phyloP scores from a whole-genome alignment of 108 stramenopile species.

The Schizochytrium sp. region DNA sequence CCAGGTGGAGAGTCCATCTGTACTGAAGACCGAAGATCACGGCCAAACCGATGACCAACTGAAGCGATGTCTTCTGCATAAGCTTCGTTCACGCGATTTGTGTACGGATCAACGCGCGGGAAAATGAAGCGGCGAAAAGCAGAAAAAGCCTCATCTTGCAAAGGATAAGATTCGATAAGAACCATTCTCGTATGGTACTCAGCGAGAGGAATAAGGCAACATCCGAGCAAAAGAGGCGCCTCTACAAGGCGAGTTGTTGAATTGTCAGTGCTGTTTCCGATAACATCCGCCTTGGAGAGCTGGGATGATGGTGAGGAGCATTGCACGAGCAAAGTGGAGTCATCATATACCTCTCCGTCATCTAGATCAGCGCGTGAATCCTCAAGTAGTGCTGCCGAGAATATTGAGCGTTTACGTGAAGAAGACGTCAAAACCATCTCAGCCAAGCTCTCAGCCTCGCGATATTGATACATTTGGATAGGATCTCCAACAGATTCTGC shows the following conservation, averaged over 20 bases:
- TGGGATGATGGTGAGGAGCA: neutral
- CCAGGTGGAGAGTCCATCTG: no score
- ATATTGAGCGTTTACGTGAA: neutral
- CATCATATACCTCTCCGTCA: neutral
- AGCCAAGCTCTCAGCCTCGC: slow-evolving; percentile 1
- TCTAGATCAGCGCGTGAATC: neutral
- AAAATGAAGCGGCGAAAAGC: slow-evolving; percentile 24
- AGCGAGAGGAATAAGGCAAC: neutral
- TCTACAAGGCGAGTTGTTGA: neutral
- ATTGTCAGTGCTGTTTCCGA: neutral
- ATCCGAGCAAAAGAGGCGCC: slow-evolving; percentile 7
- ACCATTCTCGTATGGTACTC: neutral
- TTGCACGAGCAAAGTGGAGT: neutral
- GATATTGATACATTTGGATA: slow-evolving; percentile 27
- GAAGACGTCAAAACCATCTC: slow-evolving; percentile 12
- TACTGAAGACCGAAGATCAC: neutral
- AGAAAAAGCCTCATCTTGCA: neutral
- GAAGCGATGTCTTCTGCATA: slow-evolving; percentile 23
- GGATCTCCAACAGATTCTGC: neutral
- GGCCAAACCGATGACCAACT: neutral
- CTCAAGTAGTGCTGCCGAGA: neutral
- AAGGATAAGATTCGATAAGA: neutral
- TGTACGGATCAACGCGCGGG: neutral
- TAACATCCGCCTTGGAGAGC: neutral
- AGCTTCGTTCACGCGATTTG: neutral